A percentile compares a stretch with the other conserved stretches of the same genome.
Evolutionary conservation across 306 rosid genomes (phyloP).

Genomic region (Gleditsia sinensis): DNA sequence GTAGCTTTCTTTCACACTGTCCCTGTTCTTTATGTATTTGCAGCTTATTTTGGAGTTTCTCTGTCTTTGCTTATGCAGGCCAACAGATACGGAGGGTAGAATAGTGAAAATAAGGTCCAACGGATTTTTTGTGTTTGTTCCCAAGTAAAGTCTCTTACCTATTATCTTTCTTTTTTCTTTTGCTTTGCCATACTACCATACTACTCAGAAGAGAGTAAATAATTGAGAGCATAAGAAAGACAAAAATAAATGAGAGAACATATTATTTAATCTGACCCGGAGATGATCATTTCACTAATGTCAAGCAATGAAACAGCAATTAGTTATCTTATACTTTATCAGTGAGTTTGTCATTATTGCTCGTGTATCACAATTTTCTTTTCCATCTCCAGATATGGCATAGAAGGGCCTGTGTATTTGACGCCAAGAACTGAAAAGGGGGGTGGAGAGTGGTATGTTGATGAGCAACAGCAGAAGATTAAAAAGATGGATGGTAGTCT

Average conservation of each 20-base stretch:
- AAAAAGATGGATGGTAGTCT: slow-evolving; percentile 84
- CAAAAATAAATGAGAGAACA: background rate
- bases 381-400: slow-evolving; percentile 65
- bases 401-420: slow-evolving; percentile 93
- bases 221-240: background rate
- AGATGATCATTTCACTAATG: slow-evolving; percentile 1
- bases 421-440: slow-evolving; percentile 69
- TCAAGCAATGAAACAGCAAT: slow-evolving; percentile 22
- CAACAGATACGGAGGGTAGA: slow-evolving; percentile 89
- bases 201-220: background rate
- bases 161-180: background rate
- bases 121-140: slow-evolving; percentile 93
- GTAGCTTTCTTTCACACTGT: slow-evolving; percentile 7
- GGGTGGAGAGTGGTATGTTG: slow-evolving; percentile 82
- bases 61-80: slow-evolving; percentile 57
- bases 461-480: slow-evolving; percentile 86
- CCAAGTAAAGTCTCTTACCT: slow-evolving; percentile 67
- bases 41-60: slow-evolving; percentile 28
- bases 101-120: slow-evolving; percentile 94
- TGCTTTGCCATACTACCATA: background rate
- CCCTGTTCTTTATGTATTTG: background rate
- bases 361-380: background rate
- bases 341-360: slow-evolving; percentile 17
- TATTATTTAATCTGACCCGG: slow-evolving; percentile 1
- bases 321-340: background rate